These are phyloP conservation scores for Candida nonsorbophila DNA, from an alignment of 805 yeast genomes.

Conservation along the genomic window DNA sequence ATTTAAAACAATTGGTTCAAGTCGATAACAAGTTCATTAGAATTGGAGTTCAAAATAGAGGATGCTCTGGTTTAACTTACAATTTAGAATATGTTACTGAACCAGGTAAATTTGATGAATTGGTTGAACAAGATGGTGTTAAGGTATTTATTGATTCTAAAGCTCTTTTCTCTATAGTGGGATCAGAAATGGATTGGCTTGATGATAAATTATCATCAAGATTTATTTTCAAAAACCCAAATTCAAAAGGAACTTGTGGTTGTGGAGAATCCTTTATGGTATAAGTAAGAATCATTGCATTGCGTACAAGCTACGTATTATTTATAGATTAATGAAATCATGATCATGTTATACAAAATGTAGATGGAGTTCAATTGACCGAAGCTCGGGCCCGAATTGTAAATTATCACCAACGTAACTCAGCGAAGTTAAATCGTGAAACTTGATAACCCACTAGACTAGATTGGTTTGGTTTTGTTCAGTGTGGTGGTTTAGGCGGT, in stretches of 20 bases:
- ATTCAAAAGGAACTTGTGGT: slow-evolving; percentile 96
- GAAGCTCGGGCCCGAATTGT: no score
- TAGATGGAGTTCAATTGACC: no score
- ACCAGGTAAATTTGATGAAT: slow-evolving; percentile 95
- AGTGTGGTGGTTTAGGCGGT: no score
- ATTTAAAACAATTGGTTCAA: slow-evolving; percentile 60
- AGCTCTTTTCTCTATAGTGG: slow-evolving; percentile 91
- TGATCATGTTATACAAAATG: no score
- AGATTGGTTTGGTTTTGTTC: no score
- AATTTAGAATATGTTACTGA: slow-evolving; percentile 82
- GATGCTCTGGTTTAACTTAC: slow-evolving; percentile 93
- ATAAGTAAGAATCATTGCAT: no score
- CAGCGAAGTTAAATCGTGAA: no score
- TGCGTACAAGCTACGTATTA: neutral
- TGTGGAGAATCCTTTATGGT: slow-evolving; percentile 99
- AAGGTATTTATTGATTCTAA: slow-evolving; percentile 91
- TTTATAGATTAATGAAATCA: neutral
- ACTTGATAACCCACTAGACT: no score
- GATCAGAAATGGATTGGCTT: slow-evolving; percentile 97
- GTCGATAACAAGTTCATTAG: slow-evolving; percentile 89
- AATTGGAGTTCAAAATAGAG: slow-evolving; percentile 92
- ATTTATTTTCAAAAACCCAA: slow-evolving; percentile 92
- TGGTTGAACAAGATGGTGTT: slow-evolving; percentile 89
- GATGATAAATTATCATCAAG: slow-evolving; percentile 87
- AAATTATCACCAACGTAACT: no score